A percentile compares a stretch with the other conserved stretches of the same genome.
Conservation (phyloP, 2,329 filamentous ascomycete species). For the Coniochaeta prunicola region DNA sequence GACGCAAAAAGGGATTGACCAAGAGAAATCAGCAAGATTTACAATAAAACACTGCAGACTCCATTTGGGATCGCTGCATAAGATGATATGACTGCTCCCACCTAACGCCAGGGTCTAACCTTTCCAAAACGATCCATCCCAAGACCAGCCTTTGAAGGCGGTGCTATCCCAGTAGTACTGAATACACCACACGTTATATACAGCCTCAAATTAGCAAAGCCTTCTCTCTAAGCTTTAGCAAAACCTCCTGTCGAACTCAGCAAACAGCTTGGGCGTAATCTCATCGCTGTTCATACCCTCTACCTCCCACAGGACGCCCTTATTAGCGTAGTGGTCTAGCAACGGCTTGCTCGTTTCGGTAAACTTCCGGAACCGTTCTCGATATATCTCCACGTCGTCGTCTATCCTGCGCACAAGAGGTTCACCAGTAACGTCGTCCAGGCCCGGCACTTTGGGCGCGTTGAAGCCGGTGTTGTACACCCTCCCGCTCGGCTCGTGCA, state of each 20-base stretch:
- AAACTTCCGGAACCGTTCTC: slow-evolving; percentile 72
- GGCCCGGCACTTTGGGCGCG: slow-evolving; percentile 69
- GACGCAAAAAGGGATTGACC: too few relatives aligned
- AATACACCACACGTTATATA: neutral
- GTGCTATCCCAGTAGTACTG: neutral
- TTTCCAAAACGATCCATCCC: neutral
- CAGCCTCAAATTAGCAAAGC: neutral
- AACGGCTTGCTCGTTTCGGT: slow-evolving; percentile 79
- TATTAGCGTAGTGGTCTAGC: slow-evolving; percentile 79
- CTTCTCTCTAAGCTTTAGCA: neutral
- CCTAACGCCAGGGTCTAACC: neutral
- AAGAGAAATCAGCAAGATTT: neutral
- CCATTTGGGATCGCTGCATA: neutral
- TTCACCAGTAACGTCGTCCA: slow-evolving; percentile 89
- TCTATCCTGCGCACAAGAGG: slow-evolving; percentile 73
- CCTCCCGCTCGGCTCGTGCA: slow-evolving; percentile 83
- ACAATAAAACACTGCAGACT: neutral
- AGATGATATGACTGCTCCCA: neutral
- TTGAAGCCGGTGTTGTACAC: slow-evolving; percentile 97
- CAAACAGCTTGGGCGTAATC: slow-evolving; percentile 83
- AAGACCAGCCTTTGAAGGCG: neutral
- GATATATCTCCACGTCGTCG: slow-evolving; percentile 82
- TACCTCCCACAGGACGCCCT: slow-evolving; percentile 80
- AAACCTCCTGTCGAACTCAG: slow-evolving; percentile 77
- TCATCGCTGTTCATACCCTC: slow-evolving; percentile 88